Conservation (phyloP, 306 rosid genomes). For the Glycine latifolia region DNA sequence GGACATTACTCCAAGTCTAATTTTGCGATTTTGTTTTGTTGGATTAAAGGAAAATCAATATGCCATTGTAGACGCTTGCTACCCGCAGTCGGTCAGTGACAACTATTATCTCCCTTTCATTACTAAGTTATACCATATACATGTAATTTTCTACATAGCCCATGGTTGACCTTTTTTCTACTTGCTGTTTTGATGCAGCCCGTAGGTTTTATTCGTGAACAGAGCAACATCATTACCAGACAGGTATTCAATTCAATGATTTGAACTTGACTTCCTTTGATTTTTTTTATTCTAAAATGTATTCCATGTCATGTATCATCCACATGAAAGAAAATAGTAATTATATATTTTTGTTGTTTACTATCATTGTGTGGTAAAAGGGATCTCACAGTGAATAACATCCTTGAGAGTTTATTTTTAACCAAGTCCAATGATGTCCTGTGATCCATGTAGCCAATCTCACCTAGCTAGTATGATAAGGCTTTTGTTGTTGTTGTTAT, state of each 20-base stretch:
- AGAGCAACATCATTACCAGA: constrained; percentile 79
- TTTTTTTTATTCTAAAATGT: not conserved
- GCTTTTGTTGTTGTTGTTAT: not conserved
- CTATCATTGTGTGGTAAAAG: constrained; percentile 1
- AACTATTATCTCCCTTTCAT: constrained; percentile 30
- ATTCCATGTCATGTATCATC: constrained; percentile 12
- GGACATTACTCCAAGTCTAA: constrained; percentile 35
- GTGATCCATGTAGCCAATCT: not conserved
- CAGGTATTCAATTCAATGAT: constrained; percentile 64
- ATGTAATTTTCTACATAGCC: constrained; percentile 14
- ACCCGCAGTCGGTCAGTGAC: constrained; percentile 86
- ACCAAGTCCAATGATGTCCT: not conserved
- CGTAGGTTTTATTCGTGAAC: constrained; percentile 86
- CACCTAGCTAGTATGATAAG: not conserved
- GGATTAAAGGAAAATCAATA: constrained; percentile 90
- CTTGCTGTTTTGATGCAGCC: constrained; percentile 65
- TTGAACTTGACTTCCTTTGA: constrained; percentile 16
- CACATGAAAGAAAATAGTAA: constrained; percentile 9
- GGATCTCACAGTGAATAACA: not conserved
- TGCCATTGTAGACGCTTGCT: constrained; percentile 91
- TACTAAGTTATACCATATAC: constrained; percentile 21
- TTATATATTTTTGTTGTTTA: not conserved
- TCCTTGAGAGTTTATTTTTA: not conserved
- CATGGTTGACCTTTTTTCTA: constrained; percentile 34
- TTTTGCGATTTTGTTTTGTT: constrained; percentile 46